Conservation (phyloP, 805 yeast genomes). For the Teunomyces pallodes region DNA sequence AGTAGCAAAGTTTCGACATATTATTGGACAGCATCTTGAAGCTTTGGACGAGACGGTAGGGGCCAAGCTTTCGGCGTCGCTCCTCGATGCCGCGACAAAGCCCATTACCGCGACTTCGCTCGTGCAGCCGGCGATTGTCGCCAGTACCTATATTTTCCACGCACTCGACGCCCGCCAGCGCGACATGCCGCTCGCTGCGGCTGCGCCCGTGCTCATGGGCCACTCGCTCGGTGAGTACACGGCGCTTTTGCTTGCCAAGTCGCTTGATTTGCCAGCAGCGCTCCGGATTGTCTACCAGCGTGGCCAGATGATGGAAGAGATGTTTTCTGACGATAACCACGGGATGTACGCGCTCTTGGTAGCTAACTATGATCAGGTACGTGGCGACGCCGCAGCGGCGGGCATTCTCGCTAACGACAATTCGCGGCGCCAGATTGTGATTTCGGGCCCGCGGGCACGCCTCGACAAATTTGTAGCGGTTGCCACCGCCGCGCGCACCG, state of each 20-base stretch:
- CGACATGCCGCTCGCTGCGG: neutral
- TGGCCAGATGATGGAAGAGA: constrained; percentile 42
- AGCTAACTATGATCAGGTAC: neutral
- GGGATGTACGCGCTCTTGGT: constrained; percentile 11
- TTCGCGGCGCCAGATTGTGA: constrained; percentile 39
- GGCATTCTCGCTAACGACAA: constrained; percentile 48
- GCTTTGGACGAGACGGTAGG: constrained; percentile 19
- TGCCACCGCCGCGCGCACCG: constrained; percentile 19
- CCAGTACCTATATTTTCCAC: constrained; percentile 35
- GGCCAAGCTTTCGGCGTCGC: constrained; percentile 20
- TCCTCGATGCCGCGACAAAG: constrained; percentile 13
- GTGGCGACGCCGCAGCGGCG: constrained; percentile 2
- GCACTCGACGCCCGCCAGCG: constrained; percentile 12
- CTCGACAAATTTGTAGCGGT: constrained; percentile 22
- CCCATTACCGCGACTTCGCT: constrained; percentile 28
- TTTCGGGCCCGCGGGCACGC: constrained; percentile 38
- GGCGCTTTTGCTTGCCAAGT: constrained; percentile 38
- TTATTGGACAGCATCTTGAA: constrained; percentile 12
- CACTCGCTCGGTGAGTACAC: constrained; percentile 55
- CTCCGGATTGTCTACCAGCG: constrained; percentile 44
- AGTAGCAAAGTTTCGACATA: constrained; percentile 9
- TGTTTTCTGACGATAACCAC: constrained; percentile 4
- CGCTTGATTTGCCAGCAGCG: constrained; percentile 30
- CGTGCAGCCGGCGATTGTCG: constrained; percentile 55
- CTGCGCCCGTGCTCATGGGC: constrained; percentile 33